phyloP scores from a whole-genome alignment of 768 basidiomycete species.

The Kwoniella sp. region DNA sequence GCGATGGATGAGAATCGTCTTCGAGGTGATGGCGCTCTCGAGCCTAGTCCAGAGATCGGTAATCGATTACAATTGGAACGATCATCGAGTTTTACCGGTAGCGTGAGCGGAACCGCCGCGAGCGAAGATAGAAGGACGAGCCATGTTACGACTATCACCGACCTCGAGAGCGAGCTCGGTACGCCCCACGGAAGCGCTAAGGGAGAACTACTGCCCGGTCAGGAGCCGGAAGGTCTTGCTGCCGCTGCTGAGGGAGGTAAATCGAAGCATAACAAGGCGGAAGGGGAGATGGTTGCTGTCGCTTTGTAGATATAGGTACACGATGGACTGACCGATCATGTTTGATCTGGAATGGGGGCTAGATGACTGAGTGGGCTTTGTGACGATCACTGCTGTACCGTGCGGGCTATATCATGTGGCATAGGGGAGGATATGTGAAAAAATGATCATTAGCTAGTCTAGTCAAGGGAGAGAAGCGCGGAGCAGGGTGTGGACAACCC shows the following conservation, averaged over 20 bases:
- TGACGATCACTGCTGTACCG: too few relatives aligned
- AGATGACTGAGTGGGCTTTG: too few relatives aligned
- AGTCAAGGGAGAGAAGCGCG: too few relatives aligned
- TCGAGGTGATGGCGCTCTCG: not conserved
- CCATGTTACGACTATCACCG: conserved; percentile 17
- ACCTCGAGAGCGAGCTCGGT: conserved; percentile 22
- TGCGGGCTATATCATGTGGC: too few relatives aligned
- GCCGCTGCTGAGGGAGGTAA: not conserved
- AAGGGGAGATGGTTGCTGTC: not conserved
- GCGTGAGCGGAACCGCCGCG: not conserved
- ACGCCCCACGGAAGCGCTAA: conserved; percentile 21
- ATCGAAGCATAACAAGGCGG: not conserved
- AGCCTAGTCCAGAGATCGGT: conserved; percentile 19
- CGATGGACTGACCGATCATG: too few relatives aligned
- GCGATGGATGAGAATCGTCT: not conserved
- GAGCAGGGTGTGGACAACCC: too few relatives aligned
- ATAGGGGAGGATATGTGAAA: too few relatives aligned
- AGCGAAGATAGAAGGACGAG: conserved; percentile 18
- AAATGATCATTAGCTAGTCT: too few relatives aligned
- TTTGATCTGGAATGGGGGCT: too few relatives aligned
- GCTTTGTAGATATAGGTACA: not conserved
- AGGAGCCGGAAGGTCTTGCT: not conserved
- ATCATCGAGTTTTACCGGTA: not conserved
- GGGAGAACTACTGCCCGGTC: not conserved
- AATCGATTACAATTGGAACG: not conserved